phyloP scores from a whole-genome alignment of 352 stramenopile species.

The Phytophthora idaei region DNA sequence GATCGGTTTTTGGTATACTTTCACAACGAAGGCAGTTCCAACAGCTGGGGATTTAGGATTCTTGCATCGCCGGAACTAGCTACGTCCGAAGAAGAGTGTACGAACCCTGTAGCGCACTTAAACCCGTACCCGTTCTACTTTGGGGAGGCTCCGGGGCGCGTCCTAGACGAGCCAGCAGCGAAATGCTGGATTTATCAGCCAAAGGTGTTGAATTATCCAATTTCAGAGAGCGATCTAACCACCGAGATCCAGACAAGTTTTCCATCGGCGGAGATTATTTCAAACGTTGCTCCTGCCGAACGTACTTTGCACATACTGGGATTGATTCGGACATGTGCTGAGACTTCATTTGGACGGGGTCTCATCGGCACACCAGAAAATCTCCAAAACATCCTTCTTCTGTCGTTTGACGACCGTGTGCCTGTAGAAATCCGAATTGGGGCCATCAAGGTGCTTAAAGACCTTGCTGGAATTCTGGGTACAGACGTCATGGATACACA shows the following conservation, averaged over 20 bases:
- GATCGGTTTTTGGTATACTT: constrained; percentile 83
- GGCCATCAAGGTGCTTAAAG: constrained; percentile 48
- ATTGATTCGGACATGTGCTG: constrained; percentile 62
- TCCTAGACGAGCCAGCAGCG: constrained; percentile 53
- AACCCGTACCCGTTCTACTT: constrained; percentile 79
- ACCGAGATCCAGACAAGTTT: constrained; percentile 56
- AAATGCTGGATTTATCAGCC: constrained; percentile 70
- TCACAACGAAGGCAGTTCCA: constrained; percentile 55
- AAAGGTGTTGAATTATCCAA: constrained; percentile 49
- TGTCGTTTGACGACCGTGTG: constrained; percentile 56
- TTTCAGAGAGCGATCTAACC: constrained; percentile 60
- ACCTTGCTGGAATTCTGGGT: constrained; percentile 43
- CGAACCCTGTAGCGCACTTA: constrained; percentile 29
- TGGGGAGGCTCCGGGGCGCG: constrained; percentile 59
- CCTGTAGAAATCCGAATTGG: constrained; percentile 58
- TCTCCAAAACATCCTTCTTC: constrained; percentile 60
- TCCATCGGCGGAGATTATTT: constrained; percentile 32
- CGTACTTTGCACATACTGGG: constrained; percentile 71
- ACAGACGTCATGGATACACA: constrained; percentile 45
- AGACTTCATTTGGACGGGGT: constrained; percentile 57
- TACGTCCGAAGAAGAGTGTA: constrained; percentile 2
- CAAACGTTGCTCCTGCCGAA: constrained; percentile 43
- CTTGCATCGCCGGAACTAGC: constrained; percentile 58
- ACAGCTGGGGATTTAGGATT: constrained; percentile 75
- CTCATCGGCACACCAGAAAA: constrained; percentile 67